Evolutionary conservation across 371 early-diverging fungal species (phyloP).

Genomic region (Dinochytrium kinnereticum): DNA sequence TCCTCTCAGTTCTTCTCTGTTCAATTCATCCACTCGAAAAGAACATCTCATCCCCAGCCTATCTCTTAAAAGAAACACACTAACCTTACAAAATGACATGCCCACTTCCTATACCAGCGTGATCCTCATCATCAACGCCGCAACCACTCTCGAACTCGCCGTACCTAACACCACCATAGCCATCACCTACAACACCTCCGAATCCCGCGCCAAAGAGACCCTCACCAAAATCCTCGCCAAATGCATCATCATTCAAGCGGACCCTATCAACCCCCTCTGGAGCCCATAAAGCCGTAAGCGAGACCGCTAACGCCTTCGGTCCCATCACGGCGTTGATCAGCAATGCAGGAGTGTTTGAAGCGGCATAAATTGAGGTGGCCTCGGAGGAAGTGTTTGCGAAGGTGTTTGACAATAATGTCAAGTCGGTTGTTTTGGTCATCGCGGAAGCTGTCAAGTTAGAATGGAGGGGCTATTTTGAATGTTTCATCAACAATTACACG

Average conservation of each 20-base stretch:
- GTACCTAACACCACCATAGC: constrained; percentile 17
- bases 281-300: not conserved
- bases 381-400: constrained; percentile 56
- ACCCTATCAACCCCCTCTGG: constrained; percentile 9
- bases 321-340: constrained; percentile 66
- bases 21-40: no score
- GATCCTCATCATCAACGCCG: constrained; percentile 4
- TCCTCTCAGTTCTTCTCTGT: no score
- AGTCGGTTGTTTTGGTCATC: constrained; percentile 64
- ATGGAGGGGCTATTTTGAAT: constrained; percentile 31
- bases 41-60: no score
- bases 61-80: no score
- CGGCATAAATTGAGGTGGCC: constrained; percentile 11
- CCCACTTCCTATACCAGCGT: no score
- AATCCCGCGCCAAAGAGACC: constrained; percentile 1
- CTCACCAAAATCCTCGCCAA: constrained; percentile 5
- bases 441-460: constrained; percentile 47
- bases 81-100: no score
- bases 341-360: constrained; percentile 65
- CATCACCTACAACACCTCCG: constrained; percentile 19
- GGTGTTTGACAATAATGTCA: constrained; percentile 55
- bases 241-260: constrained; percentile 16
- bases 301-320: constrained; percentile 49
- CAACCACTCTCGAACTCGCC: constrained; percentile 24
- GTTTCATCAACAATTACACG: constrained; percentile 17